phyloP scores from a whole-genome alignment of 2,329 filamentous ascomycete genomes.

The Botrytis squamosa region DNA sequence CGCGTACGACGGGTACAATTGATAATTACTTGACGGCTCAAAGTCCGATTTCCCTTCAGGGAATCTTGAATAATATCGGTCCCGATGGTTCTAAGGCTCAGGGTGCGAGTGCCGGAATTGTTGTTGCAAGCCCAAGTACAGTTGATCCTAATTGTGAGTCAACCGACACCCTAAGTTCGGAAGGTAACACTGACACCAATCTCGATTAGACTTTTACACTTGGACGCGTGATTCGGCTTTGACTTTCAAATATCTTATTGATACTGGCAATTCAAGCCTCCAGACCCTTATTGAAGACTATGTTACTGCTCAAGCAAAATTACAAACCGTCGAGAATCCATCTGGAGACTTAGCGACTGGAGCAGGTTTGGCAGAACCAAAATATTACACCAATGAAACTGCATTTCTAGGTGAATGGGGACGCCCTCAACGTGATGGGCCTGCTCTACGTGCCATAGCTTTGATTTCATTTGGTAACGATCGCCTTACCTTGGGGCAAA shows the following conservation, averaged over 20 bases:
- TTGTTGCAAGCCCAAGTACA: slow-evolving; percentile 55
- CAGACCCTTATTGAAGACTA: slow-evolving; percentile 61
- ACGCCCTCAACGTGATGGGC: slow-evolving; percentile 76
- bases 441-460: slow-evolving; percentile 72
- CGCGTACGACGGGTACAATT: neutral
- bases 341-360: slow-evolving; percentile 43
- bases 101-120: slow-evolving; percentile 50
- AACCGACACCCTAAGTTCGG: no score
- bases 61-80: slow-evolving; percentile 56
- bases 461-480: slow-evolving; percentile 71
- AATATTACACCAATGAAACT: slow-evolving; percentile 64
- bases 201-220: slow-evolving; percentile 67
- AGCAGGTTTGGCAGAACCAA: slow-evolving; percentile 66
- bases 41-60: slow-evolving; percentile 48
- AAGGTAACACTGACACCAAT: slow-evolving; percentile 15
- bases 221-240: slow-evolving; percentile 77
- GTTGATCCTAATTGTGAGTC: slow-evolving; percentile 52
- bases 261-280: slow-evolving; percentile 56
- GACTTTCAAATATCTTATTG: slow-evolving; percentile 65
- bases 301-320: slow-evolving; percentile 60
- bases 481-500: slow-evolving; percentile 61
- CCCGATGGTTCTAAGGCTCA: slow-evolving; percentile 48
- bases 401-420: slow-evolving; percentile 58
- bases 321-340: slow-evolving; percentile 59
- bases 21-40: slow-evolving; percentile 32